Base-by-base conservation (phyloP, 2,329 filamentous ascomycete species). In the Aureobasidium namibiae region DNA sequence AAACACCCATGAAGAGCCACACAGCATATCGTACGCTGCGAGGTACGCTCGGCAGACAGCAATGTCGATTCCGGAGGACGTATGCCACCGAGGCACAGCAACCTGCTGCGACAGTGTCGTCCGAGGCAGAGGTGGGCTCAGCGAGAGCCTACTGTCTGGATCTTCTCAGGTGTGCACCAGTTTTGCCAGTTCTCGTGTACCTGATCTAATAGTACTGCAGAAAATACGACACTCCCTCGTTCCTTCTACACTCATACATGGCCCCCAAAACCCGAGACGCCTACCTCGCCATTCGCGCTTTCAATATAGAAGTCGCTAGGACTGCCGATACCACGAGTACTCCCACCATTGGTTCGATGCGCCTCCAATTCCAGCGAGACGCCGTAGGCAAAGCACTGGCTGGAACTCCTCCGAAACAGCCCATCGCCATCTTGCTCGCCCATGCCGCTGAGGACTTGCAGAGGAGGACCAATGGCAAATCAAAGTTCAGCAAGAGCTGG, bases 351-450 rank as follows among this genome's bases (percentile, higher is more conserved):
- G 92, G 90, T 52, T 80, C 86, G 56, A 85, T 97, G 80, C 90
- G 94, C 64, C 87, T 96, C 74, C 90, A 96, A 72, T 97, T 97
- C 78, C 97, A 94, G 89, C 84, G 89, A 52, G 92, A 97, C 66
- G 85, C 89, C 4, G 78, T 99, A 54, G 82, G 87, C 57, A 86
- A 87, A 62, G 88, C 89, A 1, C 87, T 96, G 61, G 80, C 87
- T 1, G 88, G 88, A 33, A 78, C 79, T 0, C 92, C 94, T 1
- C 91, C 92, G 1, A 90, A 91, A 68, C 92, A 99, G 71, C 94
- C 94, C 23, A 89, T 96, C 42, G 92, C 92, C 61, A 82, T 96
- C 31, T 79, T 97, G 5, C 80, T 99, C 1, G 82, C 90, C 62
- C 82, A 86, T 60, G 88, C 88, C 23, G 80, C 95, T 16, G 78